Evolutionary conservation across 495 filamentous ascomycete genomes (phyloP), one percentile per base, ranked within the genome.

Genomic region (Aspergillus incahuasiensis): DNA sequence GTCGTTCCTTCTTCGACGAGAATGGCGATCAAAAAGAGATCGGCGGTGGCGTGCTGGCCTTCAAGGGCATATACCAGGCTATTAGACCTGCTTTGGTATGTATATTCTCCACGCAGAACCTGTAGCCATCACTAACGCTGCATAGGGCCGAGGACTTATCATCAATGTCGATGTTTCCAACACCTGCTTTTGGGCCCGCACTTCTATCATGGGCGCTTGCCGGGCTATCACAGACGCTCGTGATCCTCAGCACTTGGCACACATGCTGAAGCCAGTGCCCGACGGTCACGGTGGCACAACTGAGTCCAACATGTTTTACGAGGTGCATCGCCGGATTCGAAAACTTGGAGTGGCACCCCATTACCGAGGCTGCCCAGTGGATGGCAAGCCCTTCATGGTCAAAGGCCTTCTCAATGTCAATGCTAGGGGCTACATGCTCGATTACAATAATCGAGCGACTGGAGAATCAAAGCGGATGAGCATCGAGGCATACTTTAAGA

Each of bases 31-130:
- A 74, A 15, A 58, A 60, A 20, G 56, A 68, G 20, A 62, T 87
- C 18, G 77, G 76, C 20, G 72, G 72, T 39, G 86, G 86, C 41
- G 78, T 92, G 18, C 82, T 90, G 55, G 88, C 87, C 13, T 84
- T 89, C 74, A 92, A 91, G 61, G 91, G 91, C 41, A 84, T 91
- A 24, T 97, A 94, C 57, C 79, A 89, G 34, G 87, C 90, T 11
- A 84, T 95, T 51, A 82, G 89, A 42, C 75, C 89, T 8, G 85
- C 80, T 44, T 67, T 81, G 58, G 81, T 82, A 76, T 22, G 76
- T 74, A 57, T 18, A 38, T 15, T 9, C 20, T 1, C 19, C n/a
- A 3, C 18, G 13, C 21, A 21, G 16, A 35, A 35, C 4, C 20
- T 28, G 11, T 25, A 8, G 25, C 43, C 18, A 55, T 18, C 18